Evolutionary conservation across 306 rosid species (phyloP).

Genomic region (Chamaecrista fasciculata): DNA sequence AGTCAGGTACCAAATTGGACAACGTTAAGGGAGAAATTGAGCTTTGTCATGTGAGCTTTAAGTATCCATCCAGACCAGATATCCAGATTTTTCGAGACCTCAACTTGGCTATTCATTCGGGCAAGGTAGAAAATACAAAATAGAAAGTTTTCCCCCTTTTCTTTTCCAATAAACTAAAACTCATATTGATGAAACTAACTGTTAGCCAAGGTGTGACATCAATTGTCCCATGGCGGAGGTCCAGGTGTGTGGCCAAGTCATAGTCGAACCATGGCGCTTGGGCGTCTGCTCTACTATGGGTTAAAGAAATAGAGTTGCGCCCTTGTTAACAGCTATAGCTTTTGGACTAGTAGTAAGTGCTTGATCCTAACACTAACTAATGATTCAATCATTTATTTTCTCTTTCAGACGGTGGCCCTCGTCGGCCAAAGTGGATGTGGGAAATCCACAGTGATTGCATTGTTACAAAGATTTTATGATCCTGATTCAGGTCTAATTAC

Average conservation of each 20-base stretch:
- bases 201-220: too few relatives aligned
- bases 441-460: constrained; percentile 68
- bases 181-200: too few relatives aligned
- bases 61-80: constrained; percentile 72
- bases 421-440: constrained; percentile 92
- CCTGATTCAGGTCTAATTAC: constrained; percentile 65
- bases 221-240: too few relatives aligned
- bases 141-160: background rate
- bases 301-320: too few relatives aligned
- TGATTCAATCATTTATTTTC: background rate
- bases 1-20: constrained; percentile 50
- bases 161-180: background rate
- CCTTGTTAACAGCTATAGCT: too few relatives aligned
- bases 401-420: constrained; percentile 61
- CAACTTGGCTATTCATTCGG: constrained; percentile 52
- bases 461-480: constrained; percentile 75
- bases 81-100: constrained; percentile 63
- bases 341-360: too few relatives aligned
- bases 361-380: too few relatives aligned
- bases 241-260: too few relatives aligned
- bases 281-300: too few relatives aligned
- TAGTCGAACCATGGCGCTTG: too few relatives aligned
- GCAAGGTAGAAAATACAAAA: too few relatives aligned
- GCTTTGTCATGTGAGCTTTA: constrained; percentile 62
- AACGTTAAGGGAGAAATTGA: constrained; percentile 56